Base-by-base conservation (phyloP, 2,329 filamentous ascomycete genomes). In the Colletotrichum sp. region DNA sequence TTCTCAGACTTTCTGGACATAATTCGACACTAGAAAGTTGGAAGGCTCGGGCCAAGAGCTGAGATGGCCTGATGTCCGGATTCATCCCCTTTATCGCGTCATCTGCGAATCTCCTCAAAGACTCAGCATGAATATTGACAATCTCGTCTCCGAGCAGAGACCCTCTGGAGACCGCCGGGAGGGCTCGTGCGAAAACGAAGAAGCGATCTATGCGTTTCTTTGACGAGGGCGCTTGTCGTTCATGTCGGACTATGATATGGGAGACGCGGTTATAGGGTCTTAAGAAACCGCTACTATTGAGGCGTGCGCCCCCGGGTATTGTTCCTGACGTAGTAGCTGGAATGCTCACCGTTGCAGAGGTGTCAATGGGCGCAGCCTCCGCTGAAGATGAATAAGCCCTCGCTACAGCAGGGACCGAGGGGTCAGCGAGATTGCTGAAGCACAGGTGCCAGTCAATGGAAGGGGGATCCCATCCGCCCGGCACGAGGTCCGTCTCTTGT, bases 61-160 rank as follows among this genome's bases (percentile, higher is more conserved):
- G 34, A 61, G 55, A 69, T 69, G 67, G 67, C 57, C 67, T 69
- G 55, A 69, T 69, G n/a, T 60, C 43, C 43, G 43, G 43, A 48
- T 48, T 6, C 18, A 48, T 48, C 43, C n/a, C 43, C 43, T 48
- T 48, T 48, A 48, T 48, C 43, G 43, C 43, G 43, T 48, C 43
- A 48, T 48, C 43, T 4, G 43, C 43, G 43, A 48, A 48, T 48
- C 3, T 48, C 43, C 18, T 48, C 43, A 13, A 48, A 48, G 43
- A n/a, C 43, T 48, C 43, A 48, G 67, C 67, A 69, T 60, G 67
- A 69, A 61, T 61, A 69, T 69, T 69, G 67, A 55, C 36, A 69
- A 69, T 69, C 52, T 69, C 67, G 66, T 58, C 60, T 64, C 8
- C 9, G 32, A 64, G 60, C 30, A 64, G 60, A 34, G 60, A 58